Evolutionary conservation across 192 early-diverging fungal genomes (phyloP), one percentile per base, ranked within the genome.

Genomic region (Coemansia sp.): DNA sequence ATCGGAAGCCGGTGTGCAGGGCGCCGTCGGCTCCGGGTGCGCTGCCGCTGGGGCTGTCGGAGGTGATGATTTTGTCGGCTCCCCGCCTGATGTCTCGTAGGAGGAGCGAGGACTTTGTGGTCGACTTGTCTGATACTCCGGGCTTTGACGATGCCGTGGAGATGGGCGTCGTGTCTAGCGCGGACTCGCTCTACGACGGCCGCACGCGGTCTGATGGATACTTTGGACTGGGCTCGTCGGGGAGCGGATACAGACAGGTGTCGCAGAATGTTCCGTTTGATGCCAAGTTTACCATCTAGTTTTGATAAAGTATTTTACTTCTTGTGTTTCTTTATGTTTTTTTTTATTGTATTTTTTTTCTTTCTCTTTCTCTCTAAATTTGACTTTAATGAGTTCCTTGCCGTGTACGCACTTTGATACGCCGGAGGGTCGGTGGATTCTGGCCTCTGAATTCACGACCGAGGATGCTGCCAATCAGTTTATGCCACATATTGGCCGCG

Each of bases 391-490:
- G 37, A 41, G 5, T 6, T 41, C 61, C 12, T 14, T 25, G 10
- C 25, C 60, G 31, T 72, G 64, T 20, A 52, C 64, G 9, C 55
- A 65, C 25, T 77, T 82, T 28, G 79, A 82, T 35, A 74, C 79
- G 25, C 79, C 79, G 31, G 79, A 82, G 39, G 79, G 79, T 7
- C 59, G 68, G 43, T 82, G 79, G 79, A 25, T 61, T 25, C 31
- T 82, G 39, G 71, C 70, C 3, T 71, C 68, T 13, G 72, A 77
- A 48, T 76, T 76, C 53, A 59, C 67, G 6, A 69, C 75, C 0
- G 79, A 82, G 39, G 79, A 82, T 8, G 74, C 79, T 3, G 79
- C 75, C 6, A 82, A 82, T 41, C 79, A 82, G 62, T 74, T 82
- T 18, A 21, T 41, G 35, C 79, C 79, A 20, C 70, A 73, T 38